A percentile compares a stretch with the other conserved stretches of the same genome.
Conservation (phyloP, 2,329 filamentous ascomycete species). For the Paraconiothyrium brasiliense region DNA sequence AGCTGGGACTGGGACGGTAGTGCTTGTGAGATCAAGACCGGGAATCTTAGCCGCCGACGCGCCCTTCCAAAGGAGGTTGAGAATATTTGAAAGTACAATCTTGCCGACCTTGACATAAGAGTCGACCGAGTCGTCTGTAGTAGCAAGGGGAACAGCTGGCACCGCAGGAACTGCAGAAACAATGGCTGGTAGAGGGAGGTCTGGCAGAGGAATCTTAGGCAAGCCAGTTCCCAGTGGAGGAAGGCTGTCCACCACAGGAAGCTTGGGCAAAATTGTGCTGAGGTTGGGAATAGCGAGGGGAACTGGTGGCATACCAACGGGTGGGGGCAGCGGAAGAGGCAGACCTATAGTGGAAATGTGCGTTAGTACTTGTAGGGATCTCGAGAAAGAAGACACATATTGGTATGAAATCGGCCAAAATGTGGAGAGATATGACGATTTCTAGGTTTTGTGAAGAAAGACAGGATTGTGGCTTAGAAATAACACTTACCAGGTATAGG, state of each 20-base stretch:
- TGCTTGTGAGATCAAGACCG: background rate
- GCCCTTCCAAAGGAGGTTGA: slow-evolving; percentile 9
- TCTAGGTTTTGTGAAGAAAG: background rate
- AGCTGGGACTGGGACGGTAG: too few species aligned
- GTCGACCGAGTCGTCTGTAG: background rate
- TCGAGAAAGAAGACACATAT: background rate
- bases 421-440: background rate
- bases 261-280: slow-evolving; percentile 4
- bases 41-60: background rate
- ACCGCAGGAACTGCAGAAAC: background rate
- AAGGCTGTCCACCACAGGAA: background rate
- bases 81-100: slow-evolving; percentile 4
- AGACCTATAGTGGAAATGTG: background rate
- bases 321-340: background rate
- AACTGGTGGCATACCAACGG: background rate
- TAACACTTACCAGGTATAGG: slow-evolving; percentile 13
- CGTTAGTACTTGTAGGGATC: background rate
- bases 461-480: background rate
- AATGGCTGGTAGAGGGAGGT: background rate
- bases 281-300: slow-evolving; percentile 8
- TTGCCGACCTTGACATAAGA: background rate
- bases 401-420: background rate
- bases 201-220: background rate
- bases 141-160: background rate
- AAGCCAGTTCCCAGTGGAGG: background rate